Percentiles rank a stretch among this genome's conserved stretches.
Conservation (phyloP, 2,329 filamentous ascomycete species). For the Colletotrichum tropicale region DNA sequence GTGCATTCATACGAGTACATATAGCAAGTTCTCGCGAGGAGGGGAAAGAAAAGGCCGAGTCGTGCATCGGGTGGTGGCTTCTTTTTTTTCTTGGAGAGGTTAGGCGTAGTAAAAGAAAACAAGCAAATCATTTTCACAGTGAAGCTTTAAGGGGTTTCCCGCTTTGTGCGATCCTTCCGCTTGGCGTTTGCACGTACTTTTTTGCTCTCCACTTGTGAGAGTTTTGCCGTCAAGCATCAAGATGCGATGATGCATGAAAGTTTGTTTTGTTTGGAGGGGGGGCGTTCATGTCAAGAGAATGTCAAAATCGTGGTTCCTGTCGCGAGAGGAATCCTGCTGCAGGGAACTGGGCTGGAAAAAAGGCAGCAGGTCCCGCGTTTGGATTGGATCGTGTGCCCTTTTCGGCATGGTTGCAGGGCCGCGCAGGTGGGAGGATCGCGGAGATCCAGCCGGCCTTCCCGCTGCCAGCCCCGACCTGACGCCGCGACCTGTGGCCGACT, state of each 20-base stretch:
- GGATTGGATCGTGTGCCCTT: background rate
- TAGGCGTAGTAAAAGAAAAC: background rate
- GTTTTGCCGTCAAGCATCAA: background rate
- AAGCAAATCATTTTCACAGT: background rate
- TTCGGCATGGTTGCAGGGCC: background rate
- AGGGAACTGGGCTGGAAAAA: background rate
- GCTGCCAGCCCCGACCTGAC: background rate
- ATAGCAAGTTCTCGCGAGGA: background rate
- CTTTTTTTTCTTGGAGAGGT: background rate
- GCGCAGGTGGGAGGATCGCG: background rate
- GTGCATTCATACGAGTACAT: conserved; percentile 10
- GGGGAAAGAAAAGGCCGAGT: background rate
- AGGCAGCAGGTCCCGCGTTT: background rate
- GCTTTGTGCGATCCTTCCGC: background rate
- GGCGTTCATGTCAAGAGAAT: background rate
- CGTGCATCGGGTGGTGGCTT: background rate
- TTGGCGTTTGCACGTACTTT: background rate
- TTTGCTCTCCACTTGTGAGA: background rate
- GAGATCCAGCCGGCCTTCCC: conserved; percentile 12
- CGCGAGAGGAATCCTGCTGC: background rate
- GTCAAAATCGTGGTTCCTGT: background rate
- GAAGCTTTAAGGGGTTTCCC: background rate
- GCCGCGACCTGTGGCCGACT: background rate
- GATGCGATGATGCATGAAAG: background rate
- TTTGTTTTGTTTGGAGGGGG: background rate